Percentiles rank a stretch among this genome's conserved stretches.
Evolutionary conservation across 345 rosid species (phyloP).

Genomic region (Triadica sebifera): DNA sequence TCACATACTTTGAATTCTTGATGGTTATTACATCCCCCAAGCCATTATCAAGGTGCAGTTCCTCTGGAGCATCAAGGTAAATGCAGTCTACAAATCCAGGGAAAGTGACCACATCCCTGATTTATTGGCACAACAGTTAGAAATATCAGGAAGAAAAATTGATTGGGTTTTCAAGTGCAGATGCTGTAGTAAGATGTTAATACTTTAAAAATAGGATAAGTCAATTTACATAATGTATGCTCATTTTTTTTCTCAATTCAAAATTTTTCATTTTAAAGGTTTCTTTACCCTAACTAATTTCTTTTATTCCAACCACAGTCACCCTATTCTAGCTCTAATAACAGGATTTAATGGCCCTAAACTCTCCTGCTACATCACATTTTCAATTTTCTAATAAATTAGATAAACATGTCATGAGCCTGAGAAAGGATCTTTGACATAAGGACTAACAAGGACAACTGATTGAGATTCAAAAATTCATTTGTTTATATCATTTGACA

Average conservation of each 20-base stretch:
- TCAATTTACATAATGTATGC: no score
- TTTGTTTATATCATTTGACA: background rate
- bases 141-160: conserved; percentile 2
- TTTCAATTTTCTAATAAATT: background rate
- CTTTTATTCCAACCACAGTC: no score
- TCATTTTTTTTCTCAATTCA: no score
- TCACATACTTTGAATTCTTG: conserved; percentile 61
- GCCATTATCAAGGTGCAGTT: conserved; percentile 74
- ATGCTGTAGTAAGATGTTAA: no score
- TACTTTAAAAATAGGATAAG: no score
- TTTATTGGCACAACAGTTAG: conserved; percentile 28
- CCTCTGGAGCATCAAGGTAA: conserved; percentile 66
- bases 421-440: background rate
- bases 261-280: no score
- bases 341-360: no score
- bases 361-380: background rate
- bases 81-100: conserved; percentile 92
- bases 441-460: background rate
- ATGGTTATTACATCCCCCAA: conserved; percentile 69
- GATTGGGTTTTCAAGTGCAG: background rate
- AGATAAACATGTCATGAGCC: background rate
- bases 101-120: conserved; percentile 73
- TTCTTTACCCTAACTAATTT: no score
- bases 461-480: background rate
- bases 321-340: no score